These are phyloP conservation scores for Xylaria sp. DNA, from an alignment of 2,329 filamentous ascomycete species.

Conservation along the genomic window DNA sequence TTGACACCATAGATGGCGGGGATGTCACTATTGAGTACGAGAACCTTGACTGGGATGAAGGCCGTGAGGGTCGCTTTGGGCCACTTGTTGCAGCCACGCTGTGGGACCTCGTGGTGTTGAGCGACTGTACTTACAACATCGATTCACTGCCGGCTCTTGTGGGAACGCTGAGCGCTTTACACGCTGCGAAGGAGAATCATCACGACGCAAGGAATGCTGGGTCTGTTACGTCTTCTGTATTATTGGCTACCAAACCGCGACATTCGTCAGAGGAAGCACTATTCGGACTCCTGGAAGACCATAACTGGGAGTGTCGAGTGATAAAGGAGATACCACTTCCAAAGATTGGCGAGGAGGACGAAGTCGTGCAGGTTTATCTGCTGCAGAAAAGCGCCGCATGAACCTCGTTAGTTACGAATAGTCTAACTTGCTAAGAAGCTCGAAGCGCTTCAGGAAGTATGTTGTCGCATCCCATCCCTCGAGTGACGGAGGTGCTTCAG, in stretches of 20 bases:
- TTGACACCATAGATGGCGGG: neutral
- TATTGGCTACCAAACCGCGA: conserved; percentile 67
- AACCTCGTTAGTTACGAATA: neutral
- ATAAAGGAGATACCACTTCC: conserved; percentile 58
- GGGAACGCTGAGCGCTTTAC: conserved; percentile 63
- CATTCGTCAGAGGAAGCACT: conserved; percentile 64
- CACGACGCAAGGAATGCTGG: conserved; percentile 11
- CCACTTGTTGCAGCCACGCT: conserved; percentile 51
- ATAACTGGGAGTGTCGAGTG: conserved; percentile 59
- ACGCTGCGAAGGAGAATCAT: conserved; percentile 50
- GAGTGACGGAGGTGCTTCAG: neutral
- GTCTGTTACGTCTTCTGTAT: conserved; percentile 54
- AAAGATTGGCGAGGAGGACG: conserved; percentile 56
- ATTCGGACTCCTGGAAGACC: conserved; percentile 59
- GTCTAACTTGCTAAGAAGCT: neutral
- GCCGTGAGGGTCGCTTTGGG: conserved; percentile 58
- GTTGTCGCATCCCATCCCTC: neutral
- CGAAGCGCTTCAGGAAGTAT: neutral
- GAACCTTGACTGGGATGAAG: conserved; percentile 68
- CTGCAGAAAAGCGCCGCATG: conserved; percentile 53
- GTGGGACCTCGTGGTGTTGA: conserved; percentile 67
- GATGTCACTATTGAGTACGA: conserved; percentile 58
- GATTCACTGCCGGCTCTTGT: conserved; percentile 66
- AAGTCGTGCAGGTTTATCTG: conserved; percentile 65
- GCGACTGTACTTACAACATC: conserved; percentile 71